A percentile compares a stretch with the other conserved stretches of the same genome.
Evolutionary conservation across 495 filamentous ascomycete genomes (phyloP).

Genomic region (Diplogelasinospora grovesii): DNA sequence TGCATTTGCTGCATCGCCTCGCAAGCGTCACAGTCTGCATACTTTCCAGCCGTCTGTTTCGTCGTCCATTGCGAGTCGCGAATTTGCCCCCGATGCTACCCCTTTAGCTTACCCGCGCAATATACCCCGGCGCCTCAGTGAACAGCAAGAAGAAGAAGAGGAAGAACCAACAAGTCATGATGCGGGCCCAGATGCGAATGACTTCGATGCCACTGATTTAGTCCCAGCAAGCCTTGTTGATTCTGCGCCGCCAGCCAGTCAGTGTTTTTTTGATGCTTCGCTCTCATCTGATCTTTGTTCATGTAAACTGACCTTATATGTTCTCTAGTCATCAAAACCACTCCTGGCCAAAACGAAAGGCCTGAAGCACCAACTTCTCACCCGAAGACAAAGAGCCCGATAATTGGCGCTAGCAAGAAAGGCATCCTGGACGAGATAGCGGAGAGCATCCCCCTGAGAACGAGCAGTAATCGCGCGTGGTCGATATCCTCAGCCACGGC

Average conservation of each 20-base stretch:
- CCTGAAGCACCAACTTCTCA: too few species aligned
- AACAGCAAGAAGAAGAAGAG: neutral
- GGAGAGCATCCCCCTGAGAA: slow-evolving; percentile 19
- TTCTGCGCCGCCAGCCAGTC: slow-evolving; percentile 11
- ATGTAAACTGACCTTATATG: neutral
- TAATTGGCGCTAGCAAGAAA: too few species aligned
- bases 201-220: slow-evolving; percentile 4
- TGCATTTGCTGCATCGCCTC: slow-evolving; percentile 6
- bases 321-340: slow-evolving; percentile 3
- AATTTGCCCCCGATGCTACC: slow-evolving; percentile 9
- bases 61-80: slow-evolving; percentile 11
- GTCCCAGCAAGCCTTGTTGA: slow-evolving; percentile 5
- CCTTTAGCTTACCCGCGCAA: slow-evolving; percentile 14
- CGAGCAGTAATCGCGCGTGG: slow-evolving; percentile 31
- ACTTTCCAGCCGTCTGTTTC: slow-evolving; percentile 22
- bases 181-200: too few species aligned
- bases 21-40: slow-evolving; percentile 24
- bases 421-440: slow-evolving; percentile 10
- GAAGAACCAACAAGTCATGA: too few species aligned
- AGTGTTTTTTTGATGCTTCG: slow-evolving; percentile 10
- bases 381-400: too few species aligned
- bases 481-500: slow-evolving; percentile 37
- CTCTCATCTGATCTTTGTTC: neutral
- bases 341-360: too few species aligned
- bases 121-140: neutral